Conservation (phyloP, 371 early-diverging fungal species). For the Mortierella sp. region DNA sequence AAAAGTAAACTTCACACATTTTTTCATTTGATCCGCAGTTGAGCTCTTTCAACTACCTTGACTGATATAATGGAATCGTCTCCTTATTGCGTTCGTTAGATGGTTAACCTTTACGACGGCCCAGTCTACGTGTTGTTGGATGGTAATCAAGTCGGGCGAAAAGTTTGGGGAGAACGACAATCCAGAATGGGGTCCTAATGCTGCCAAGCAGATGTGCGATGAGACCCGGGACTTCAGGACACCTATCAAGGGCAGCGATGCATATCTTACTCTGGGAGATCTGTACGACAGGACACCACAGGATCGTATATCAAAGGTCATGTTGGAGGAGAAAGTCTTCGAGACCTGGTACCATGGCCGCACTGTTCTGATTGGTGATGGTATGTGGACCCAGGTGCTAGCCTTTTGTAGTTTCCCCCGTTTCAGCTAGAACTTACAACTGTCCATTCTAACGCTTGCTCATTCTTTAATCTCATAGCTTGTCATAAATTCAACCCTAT, state of each 20-base stretch:
- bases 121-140: constrained; percentile 1
- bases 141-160: background rate
- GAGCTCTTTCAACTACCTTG: background rate
- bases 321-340: constrained; percentile 16
- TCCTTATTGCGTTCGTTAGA: background rate
- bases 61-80: background rate
- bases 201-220: background rate
- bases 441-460: background rate
- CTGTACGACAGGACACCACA: constrained; percentile 4
- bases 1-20: background rate
- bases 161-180: background rate
- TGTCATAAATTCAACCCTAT: constrained; percentile 4
- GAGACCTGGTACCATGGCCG: constrained; percentile 21
- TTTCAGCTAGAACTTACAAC: background rate
- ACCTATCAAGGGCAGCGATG: background rate
- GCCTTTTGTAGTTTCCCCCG: too few relatives aligned
- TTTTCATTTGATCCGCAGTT: background rate
- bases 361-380: constrained; percentile 15
- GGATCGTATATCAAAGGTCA: constrained; percentile 1
- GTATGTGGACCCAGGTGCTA: background rate
- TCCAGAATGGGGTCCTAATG: constrained; percentile 1
- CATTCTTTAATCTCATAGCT: background rate
- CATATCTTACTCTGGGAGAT: background rate
- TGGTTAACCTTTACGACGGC: background rate
- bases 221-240: background rate